Evolutionary conservation across 2,329 filamentous ascomycete species (phyloP).

Genomic region (Tolypocladium endophyticum): DNA sequence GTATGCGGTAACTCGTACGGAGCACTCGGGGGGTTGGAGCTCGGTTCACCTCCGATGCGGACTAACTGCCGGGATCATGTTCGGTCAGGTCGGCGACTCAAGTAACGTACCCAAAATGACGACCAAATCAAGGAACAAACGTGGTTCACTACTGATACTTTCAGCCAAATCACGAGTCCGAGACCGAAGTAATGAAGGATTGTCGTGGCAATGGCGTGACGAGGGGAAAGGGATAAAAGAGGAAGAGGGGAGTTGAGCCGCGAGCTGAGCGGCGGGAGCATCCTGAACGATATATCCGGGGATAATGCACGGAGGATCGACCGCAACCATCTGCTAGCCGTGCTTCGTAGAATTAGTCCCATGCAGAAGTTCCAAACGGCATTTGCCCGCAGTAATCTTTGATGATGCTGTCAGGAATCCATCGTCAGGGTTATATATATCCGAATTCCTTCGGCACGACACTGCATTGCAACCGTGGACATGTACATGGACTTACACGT

Average conservation of each 20-base stretch:
- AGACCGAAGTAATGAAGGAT: neutral
- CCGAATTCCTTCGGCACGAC: neutral
- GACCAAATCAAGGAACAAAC: neutral
- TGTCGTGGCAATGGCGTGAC: neutral
- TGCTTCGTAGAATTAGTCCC: neutral
- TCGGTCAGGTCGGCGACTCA: neutral
- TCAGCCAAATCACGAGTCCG: neutral
- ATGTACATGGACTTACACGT: neutral
- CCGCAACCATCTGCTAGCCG: neutral
- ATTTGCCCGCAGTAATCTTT: neutral
- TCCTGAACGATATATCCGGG: neutral
- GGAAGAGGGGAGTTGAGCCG: too few relatives aligned
- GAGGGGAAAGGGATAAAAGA: neutral
- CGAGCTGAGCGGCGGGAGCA: neutral
- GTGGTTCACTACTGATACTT: neutral
- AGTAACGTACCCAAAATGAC: neutral
- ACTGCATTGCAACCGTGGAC: neutral
- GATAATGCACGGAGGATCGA: neutral
- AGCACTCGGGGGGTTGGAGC: neutral
- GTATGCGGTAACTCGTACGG: neutral
- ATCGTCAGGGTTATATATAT: neutral
- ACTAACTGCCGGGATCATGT: neutral
- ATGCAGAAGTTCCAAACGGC: neutral
- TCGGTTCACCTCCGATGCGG: too few relatives aligned
- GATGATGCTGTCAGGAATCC: neutral